A percentile compares a stretch with the other conserved stretches of the same genome.
Conservation (phyloP, 2,329 filamentous ascomycete species). For the Coniochaeta pulveracea region DNA sequence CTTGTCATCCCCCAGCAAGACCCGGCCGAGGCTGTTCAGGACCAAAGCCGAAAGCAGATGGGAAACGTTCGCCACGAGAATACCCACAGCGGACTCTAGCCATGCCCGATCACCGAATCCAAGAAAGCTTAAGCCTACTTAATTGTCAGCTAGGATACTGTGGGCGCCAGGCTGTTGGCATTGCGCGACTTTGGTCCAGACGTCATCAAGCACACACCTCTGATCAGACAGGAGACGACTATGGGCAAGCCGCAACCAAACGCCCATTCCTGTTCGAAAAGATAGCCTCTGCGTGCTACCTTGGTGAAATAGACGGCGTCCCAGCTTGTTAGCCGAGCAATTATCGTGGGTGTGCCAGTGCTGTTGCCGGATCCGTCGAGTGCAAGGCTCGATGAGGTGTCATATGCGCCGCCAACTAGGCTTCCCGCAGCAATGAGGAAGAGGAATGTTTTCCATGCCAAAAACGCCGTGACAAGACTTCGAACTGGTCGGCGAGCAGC, state of each 20-base stretch:
- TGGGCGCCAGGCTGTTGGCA: too few relatives aligned
- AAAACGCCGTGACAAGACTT: conserved; percentile 32
- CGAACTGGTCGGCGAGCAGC: conserved; percentile 7
- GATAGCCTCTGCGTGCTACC: conserved; percentile 48
- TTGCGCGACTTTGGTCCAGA: not conserved
- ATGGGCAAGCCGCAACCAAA: conserved; percentile 47
- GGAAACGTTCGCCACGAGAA: conserved; percentile 57
- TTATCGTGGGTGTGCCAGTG: conserved; percentile 18
- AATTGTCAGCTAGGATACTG: conserved; percentile 1
- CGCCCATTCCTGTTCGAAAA: conserved; percentile 79
- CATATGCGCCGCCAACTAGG: conserved; percentile 52
- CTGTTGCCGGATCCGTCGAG: conserved; percentile 21
- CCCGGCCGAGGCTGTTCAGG: conserved; percentile 54
- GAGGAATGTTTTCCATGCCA: conserved; percentile 56
- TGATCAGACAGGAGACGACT: conserved; percentile 24
- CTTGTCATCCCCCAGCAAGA: conserved; percentile 38
- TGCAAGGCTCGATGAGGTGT: conserved; percentile 58
- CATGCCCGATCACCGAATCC: conserved; percentile 1
- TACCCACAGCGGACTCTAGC: conserved; percentile 37
- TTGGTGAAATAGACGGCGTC: conserved; percentile 70
- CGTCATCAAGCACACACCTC: conserved; percentile 13
- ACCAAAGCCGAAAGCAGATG: conserved; percentile 68
- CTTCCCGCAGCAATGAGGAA: conserved; percentile 45
- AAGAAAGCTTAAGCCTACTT: conserved; percentile 1
- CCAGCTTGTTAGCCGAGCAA: conserved; percentile 59